Evolutionary conservation across 768 basidiomycete species (phyloP), one percentile per base, ranked within the genome.

Genomic region (Mycena filopes): DNA sequence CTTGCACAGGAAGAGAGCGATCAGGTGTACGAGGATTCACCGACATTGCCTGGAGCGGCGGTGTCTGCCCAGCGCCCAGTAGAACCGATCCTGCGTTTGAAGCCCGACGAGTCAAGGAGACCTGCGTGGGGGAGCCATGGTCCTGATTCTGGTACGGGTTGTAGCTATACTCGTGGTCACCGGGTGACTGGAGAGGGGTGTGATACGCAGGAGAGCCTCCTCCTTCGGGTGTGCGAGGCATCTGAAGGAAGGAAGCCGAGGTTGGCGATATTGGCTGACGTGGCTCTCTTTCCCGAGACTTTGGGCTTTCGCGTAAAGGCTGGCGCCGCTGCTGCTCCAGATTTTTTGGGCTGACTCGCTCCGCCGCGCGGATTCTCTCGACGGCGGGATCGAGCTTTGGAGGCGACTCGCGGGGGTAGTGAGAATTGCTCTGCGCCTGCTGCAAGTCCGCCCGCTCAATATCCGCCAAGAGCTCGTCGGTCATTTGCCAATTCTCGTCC

Each of bases 1-100:
- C 91, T 74, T 93, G 91, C 3, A 92, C 84, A 21, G 91, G 91
- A 26, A 93, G 81, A 18, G 91, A 91, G 36, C 90, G 83, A 74
- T 92, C 91, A 2, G 91, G 87, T 23, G 87, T 87, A 23, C 89
- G 86, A 7, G 84, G 80, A 63, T 80, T 73, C 73, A 55, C 55
- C 75, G 70, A 41, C 42, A 84, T 80, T 12, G 81, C 74, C 70
- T 87, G 88, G 56, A 83, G 66, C 20, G 89, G 87, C 0, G 88
- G 85, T 0, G 88, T 87, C 68, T 87, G 86, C 45, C 79, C 67
- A 15, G 57, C 60, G 13, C 55, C 55, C 23, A 69, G 46, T 15
- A 69, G 40, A n/a, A 51, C 50, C n/a, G 67, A 15, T 2, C 66
- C 58, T 13, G 68, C 59, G 31, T 60, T 66, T 1, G 60, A 85